Conservation (phyloP, 225 moss, liverwort and hornwort species). For the Straminergon stramineum region DNA sequence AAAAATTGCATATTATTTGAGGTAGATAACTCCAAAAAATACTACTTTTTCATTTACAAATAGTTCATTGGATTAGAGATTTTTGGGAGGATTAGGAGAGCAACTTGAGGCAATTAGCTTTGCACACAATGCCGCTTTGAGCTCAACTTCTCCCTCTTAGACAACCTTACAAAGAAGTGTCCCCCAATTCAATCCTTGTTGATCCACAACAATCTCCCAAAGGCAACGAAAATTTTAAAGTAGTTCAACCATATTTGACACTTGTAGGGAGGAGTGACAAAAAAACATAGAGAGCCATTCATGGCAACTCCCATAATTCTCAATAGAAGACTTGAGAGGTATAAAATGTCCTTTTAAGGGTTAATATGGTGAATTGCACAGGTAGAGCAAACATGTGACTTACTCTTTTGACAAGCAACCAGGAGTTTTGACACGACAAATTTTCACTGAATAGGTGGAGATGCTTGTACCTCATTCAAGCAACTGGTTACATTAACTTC, state of each 20-base stretch:
- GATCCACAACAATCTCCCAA: fast-evolving
- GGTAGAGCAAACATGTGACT: neutral
- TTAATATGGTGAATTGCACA: neutral
- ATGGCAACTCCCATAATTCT: neutral
- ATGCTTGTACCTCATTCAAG: neutral
- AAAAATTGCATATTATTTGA: neutral
- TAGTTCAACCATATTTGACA: fast-evolving
- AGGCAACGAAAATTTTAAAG: neutral
- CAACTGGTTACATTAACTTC: neutral
- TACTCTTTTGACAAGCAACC: neutral
- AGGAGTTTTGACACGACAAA: neutral
- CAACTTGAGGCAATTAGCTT: too few relatives aligned
- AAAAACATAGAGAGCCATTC: fast-evolving
- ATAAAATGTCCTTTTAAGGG: neutral
- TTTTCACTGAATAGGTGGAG: neutral
- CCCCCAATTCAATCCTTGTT: too few relatives aligned
- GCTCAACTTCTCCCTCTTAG: too few relatives aligned
- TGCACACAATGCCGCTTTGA: neutral
- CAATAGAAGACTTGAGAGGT: fast-evolving
- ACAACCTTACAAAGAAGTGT: too few relatives aligned
- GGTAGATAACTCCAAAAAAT: neutral
- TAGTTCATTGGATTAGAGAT: neutral
- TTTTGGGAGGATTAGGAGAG: neutral
- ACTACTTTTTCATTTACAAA: neutral
- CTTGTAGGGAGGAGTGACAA: fast-evolving